These are phyloP conservation scores for Dendryphion nanum DNA, from an alignment of 2,329 filamentous ascomycete species.

Conservation along the genomic window DNA sequence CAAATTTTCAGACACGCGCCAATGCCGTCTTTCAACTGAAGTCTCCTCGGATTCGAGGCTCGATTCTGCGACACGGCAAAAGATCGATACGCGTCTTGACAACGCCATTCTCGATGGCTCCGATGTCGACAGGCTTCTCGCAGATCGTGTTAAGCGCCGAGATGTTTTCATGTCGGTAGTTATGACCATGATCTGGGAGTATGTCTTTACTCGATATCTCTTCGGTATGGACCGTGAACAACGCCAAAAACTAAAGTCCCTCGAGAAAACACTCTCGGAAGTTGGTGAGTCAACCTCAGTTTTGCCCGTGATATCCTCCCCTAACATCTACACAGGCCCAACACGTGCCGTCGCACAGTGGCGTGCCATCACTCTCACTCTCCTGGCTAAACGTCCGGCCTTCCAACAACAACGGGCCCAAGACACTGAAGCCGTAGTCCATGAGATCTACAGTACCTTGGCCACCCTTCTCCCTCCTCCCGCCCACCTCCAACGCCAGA, in stretches of 20 bases:
- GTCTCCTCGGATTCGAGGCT: conserved; percentile 62
- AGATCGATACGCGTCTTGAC: conserved; percentile 90
- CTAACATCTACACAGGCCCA: conserved; percentile 51
- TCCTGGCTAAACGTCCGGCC: conserved; percentile 75
- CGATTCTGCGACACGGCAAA: conserved; percentile 55
- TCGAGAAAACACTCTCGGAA: conserved; percentile 88
- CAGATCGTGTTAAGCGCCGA: conserved; percentile 81
- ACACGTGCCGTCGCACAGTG: conserved; percentile 89
- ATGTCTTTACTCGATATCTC: conserved; percentile 94
- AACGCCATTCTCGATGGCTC: conserved; percentile 92
- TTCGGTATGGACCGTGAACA: conserved; percentile 99
- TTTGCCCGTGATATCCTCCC: neutral
- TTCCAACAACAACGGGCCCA: conserved; percentile 81
- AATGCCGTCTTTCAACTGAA: conserved; percentile 79
- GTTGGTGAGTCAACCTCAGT: conserved; percentile 54
- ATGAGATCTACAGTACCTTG: conserved; percentile 83
- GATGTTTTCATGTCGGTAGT: conserved; percentile 98
- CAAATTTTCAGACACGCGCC: conserved; percentile 91
- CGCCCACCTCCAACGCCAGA: conserved; percentile 72
- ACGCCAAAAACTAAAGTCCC: conserved; percentile 91
- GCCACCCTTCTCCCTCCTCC: conserved; percentile 85
- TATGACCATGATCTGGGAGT: conserved; percentile 99
- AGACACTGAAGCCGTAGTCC: conserved; percentile 93
- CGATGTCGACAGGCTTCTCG: conserved; percentile 84
- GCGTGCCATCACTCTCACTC: conserved; percentile 90